Evolutionary conservation across 2,329 filamentous ascomycete genomes (phyloP).

Genomic region (Gliomastix tumulicola): DNA sequence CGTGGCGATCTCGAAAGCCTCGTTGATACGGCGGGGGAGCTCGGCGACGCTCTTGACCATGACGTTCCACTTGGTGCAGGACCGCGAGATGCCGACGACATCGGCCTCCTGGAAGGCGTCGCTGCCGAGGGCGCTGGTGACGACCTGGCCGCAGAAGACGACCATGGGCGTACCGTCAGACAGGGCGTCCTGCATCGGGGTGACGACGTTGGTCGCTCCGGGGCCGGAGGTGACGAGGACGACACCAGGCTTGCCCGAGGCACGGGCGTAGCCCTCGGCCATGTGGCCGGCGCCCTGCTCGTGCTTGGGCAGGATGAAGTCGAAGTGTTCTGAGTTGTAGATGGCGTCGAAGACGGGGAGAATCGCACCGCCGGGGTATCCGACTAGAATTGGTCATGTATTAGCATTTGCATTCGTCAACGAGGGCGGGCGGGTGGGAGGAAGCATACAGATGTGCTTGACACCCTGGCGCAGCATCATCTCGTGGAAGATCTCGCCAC

Average conservation of each 20-base stretch:
- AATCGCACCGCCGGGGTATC: conserved; percentile 92
- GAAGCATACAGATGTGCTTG: conserved; percentile 82
- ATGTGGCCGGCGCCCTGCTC: conserved; percentile 98
- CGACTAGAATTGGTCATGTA: conserved; percentile 53
- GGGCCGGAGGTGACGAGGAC: conserved; percentile 96
- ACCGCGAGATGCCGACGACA: conserved; percentile 84
- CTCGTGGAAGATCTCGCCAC: conserved; percentile 96
- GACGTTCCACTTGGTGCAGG: conserved; percentile 98
- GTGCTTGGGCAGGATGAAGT: conserved; percentile 91
- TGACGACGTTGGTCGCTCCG: conserved; percentile 93
- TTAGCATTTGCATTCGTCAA: conserved; percentile 16
- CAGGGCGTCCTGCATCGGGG: conserved; percentile 91
- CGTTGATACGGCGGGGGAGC: conserved; percentile 87
- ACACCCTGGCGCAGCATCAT: conserved; percentile 95
- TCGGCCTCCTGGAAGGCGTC: conserved; percentile 98
- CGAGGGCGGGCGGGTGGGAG: too few species aligned
- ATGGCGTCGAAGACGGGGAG: conserved; percentile 98
- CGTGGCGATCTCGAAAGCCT: conserved; percentile 96
- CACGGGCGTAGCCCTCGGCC: conserved; percentile 94
- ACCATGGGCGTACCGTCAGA: conserved; percentile 95
- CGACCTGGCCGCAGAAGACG: conserved; percentile 91
- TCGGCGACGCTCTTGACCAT: conserved; percentile 97
- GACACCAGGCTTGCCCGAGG: conserved; percentile 88
- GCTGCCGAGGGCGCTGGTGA: conserved; percentile 82
- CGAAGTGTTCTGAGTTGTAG: conserved; percentile 94